Conservation (phyloP, 306 rosid species). For the Dryas drummondii region DNA sequence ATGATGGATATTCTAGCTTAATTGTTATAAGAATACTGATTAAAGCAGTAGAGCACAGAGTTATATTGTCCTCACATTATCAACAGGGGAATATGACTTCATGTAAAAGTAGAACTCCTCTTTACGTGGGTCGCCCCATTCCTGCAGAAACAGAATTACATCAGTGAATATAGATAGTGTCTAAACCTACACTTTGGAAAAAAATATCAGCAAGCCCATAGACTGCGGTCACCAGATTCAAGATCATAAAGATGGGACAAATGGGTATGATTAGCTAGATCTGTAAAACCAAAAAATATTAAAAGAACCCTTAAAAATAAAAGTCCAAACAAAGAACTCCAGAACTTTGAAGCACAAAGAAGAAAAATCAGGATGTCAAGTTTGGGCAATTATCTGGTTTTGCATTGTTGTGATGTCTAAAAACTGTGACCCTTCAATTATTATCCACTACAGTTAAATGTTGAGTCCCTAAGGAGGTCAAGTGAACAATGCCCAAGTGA, state of each 20-base stretch:
- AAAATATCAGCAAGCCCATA: neutral
- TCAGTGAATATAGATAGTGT: neutral
- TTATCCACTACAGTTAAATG: neutral
- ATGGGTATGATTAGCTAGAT: neutral
- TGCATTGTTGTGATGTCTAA: neutral
- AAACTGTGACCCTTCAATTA: neutral
- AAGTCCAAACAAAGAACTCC: neutral
- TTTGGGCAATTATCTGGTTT: neutral
- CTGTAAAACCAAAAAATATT: neutral
- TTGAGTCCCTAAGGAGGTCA: too few species aligned
- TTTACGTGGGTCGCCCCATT: slow-evolving; percentile 97
- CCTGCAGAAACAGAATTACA: slow-evolving; percentile 55
- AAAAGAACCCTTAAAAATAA: neutral
- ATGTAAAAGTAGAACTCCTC: slow-evolving; percentile 91
- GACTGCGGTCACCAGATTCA: neutral
- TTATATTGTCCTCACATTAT: slow-evolving; percentile 65
- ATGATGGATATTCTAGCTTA: slow-evolving; percentile 7
- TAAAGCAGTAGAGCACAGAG: slow-evolving; percentile 4
- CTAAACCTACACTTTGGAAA: neutral
- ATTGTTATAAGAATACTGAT: slow-evolving; percentile 1
- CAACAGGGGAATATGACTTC: slow-evolving; percentile 96
- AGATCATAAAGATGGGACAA: neutral
- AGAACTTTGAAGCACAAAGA: neutral
- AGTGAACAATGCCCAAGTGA: too few species aligned
- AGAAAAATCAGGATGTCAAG: slow-evolving; percentile 1